Evolutionary conservation across 495 filamentous ascomycete genomes (phyloP).

Genomic region (Hypoxylon crocopeplum): DNA sequence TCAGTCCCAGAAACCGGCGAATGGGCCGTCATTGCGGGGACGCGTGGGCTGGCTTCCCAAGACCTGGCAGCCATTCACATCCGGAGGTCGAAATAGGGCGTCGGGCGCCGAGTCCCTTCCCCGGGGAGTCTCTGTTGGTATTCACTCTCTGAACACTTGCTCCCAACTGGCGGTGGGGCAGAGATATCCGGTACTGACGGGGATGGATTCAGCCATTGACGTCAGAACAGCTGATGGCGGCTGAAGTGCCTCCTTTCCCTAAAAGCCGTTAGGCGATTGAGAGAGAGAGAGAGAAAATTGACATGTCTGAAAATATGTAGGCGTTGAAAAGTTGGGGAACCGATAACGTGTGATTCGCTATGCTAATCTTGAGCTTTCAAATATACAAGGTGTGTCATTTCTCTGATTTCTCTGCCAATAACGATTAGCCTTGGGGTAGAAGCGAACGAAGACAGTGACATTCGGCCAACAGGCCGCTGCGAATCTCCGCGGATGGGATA

Average conservation of each 20-base stretch:
- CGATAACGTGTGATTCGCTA: slow-evolving; percentile 16
- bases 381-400: slow-evolving; percentile 20
- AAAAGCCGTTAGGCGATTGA: slow-evolving; percentile 3
- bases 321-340: slow-evolving; percentile 5
- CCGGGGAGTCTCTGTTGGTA: not conserved
- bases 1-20: slow-evolving; percentile 28
- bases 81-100: slow-evolving; percentile 11
- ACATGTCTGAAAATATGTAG: slow-evolving; percentile 18
- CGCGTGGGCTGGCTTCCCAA: slow-evolving; percentile 19
- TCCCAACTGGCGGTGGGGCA: too few species aligned
- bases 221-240: slow-evolving; percentile 20
- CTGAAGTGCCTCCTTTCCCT: not conserved
- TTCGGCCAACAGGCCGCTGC: slow-evolving; percentile 9
- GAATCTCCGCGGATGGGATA: slow-evolving; percentile 30
- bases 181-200: slow-evolving; percentile 2
- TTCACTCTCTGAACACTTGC: not conserved
- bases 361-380: slow-evolving; percentile 10
- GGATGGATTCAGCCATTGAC: slow-evolving; percentile 23
- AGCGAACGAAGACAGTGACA: slow-evolving; percentile 25
- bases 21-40: slow-evolving; percentile 35
- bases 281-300: too few species aligned
- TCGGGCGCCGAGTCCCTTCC: slow-evolving; percentile 12
- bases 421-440: slow-evolving; percentile 19
- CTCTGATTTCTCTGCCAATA: slow-evolving; percentile 4
- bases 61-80: not conserved